Conservation (phyloP, 331 rosid species). For the Pyracantha coccinea region DNA sequence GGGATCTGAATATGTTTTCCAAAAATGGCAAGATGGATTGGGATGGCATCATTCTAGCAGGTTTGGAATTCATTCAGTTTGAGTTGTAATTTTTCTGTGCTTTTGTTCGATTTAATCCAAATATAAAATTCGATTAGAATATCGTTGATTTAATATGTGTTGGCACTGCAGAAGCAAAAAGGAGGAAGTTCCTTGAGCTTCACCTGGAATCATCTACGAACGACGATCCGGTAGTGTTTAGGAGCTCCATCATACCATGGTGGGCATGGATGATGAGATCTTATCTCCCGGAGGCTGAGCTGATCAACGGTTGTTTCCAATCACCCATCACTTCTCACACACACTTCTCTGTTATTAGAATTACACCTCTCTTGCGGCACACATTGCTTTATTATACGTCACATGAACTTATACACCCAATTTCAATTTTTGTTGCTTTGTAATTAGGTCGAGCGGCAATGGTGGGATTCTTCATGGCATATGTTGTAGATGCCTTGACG, state of each 20-base stretch:
- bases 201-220: constrained; percentile 30
- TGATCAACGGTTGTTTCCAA: constrained; percentile 18
- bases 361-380: background rate
- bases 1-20: constrained; percentile 44
- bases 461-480: constrained; percentile 41
- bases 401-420: background rate
- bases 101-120: background rate
- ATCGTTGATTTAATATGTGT: background rate
- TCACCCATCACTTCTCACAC: background rate
- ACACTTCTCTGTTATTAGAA: background rate
- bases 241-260: constrained; percentile 36
- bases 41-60: constrained; percentile 38
- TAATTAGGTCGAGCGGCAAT: constrained; percentile 36
- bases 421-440: background rate
- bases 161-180: constrained; percentile 29
- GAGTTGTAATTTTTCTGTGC: background rate
- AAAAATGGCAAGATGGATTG: constrained; percentile 32
- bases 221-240: constrained; percentile 24
- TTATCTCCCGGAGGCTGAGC: constrained; percentile 31
- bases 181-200: constrained; percentile 42
- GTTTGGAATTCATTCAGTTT: background rate
- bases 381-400: background rate
- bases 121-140: background rate
- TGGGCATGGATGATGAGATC: constrained; percentile 38
- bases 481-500: constrained; percentile 30